Base-by-base conservation (phyloP, 331 rosid genomes). In the Malus hybrid region DNA sequence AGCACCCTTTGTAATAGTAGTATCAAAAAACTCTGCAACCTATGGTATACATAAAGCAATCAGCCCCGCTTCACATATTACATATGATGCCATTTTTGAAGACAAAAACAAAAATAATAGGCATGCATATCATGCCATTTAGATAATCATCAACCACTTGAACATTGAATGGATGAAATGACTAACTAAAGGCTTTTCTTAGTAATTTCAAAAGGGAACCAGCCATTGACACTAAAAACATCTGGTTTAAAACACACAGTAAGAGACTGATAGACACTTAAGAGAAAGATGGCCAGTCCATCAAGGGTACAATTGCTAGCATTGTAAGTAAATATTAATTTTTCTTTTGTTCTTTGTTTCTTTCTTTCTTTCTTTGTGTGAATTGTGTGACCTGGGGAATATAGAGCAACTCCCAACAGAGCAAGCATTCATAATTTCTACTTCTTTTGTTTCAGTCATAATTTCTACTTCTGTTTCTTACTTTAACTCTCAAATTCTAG, bases 21-120 rank as follows among this genome's bases (percentile, higher is more conserved):
- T 86, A 71, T 91, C 96, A 77, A 93, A 93, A 90, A 73, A 88
- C 9, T 90, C 86, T 54, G 96, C 91, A 81, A 91, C 88, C 98
- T 91, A 80, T 72, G 69, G 68, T 68, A 87, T 64, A 68, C 73
- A 67, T 81, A 74, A 76, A 76, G 73, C 78, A 87, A 57, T 36
- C 31, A 57, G 48, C 63, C 67, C 22, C 81, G 48, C 7, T 20
- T 85, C 73, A 83, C 60, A 73, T 66, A 55, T 73, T 66, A 66
- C 7, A 56, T 59, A 44, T 69, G 42, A 61, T 67, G 73, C 55
- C 33, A 50, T 50, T 50, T 6, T 16, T 16, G 6, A 16, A 50
- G 56, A 50, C 7, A 18, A 50, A 0, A 50, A 50, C 56, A 50
- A 50, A 50, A 50, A 50, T 50, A 50, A 50, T 50, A 50, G 56